Evolutionary conservation across 306 rosid genomes (phyloP).

Genomic region (Astragalus membranaceus): DNA sequence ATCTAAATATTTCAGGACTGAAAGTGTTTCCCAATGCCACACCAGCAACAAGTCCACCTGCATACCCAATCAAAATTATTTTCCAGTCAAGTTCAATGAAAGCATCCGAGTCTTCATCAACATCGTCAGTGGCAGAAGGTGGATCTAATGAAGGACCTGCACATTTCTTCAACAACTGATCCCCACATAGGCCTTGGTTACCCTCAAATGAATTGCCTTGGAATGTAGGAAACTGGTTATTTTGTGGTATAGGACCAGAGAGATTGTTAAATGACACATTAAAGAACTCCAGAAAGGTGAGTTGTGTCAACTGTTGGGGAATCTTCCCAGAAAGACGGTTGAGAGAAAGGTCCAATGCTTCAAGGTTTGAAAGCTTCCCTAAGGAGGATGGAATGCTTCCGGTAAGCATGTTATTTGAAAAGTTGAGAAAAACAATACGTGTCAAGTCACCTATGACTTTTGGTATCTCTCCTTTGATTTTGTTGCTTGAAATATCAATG

Average conservation of each 20-base stretch:
- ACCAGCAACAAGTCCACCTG: slow-evolving; percentile 16
- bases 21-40: not conserved
- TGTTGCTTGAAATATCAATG: slow-evolving; percentile 26
- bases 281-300: slow-evolving; percentile 16
- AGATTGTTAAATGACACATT: slow-evolving; percentile 21
- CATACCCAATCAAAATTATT: slow-evolving; percentile 13
- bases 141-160: not conserved
- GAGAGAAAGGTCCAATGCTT: slow-evolving; percentile 23
- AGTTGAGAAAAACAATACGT: not conserved
- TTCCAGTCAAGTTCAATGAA: not conserved
- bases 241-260: slow-evolving; percentile 19
- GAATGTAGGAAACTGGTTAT: slow-evolving; percentile 14
- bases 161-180: slow-evolving; percentile 12
- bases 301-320: slow-evolving; percentile 8
- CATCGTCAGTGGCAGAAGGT: not conserved
- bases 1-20: not conserved
- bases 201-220: slow-evolving; percentile 1
- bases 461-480: slow-evolving; percentile 17
- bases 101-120: not conserved
- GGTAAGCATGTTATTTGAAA: slow-evolving; percentile 21
- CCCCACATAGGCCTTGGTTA: slow-evolving; percentile 14
- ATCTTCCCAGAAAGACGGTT: slow-evolving; percentile 14
- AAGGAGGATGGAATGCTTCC: slow-evolving; percentile 23
- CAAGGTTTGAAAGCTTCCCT: slow-evolving; percentile 18
- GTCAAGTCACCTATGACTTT: not conserved